These are phyloP conservation scores for Tricholoma sp. DNA, from an alignment of 768 basidiomycete genomes.

Conservation along the genomic window DNA sequence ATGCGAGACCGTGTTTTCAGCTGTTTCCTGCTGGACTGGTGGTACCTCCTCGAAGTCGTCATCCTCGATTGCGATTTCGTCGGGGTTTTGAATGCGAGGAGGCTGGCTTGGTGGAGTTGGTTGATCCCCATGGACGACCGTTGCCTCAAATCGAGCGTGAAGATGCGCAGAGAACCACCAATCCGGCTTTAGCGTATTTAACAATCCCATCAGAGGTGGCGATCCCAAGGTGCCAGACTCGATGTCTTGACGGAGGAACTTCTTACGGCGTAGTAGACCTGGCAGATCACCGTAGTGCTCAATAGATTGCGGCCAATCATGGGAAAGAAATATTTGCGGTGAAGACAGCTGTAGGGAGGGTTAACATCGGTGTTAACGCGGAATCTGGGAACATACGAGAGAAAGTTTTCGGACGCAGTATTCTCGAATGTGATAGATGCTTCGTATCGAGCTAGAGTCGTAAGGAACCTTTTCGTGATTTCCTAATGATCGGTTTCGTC, in stretches of 20 bases:
- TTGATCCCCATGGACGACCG: constrained; percentile 37
- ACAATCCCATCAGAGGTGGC: constrained; percentile 75
- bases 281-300: constrained; percentile 72
- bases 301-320: constrained; percentile 93
- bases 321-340: constrained; percentile 81
- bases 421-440: constrained; percentile 88
- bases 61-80: constrained; percentile 35
- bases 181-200: constrained; percentile 64
- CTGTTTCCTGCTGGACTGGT: background rate
- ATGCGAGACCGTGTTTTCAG: background rate
- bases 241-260: constrained; percentile 72
- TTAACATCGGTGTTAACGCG: constrained; percentile 10
- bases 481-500: constrained; percentile 36
- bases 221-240: constrained; percentile 68
- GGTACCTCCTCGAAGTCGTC: constrained; percentile 27
- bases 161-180: constrained; percentile 96
- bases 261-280: constrained; percentile 66
- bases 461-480: constrained; percentile 84
- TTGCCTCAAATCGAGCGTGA: constrained; percentile 82
- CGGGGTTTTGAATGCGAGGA: constrained; percentile 20
- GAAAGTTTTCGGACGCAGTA: constrained; percentile 78
- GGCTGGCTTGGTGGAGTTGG: background rate
- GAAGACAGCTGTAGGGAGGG: constrained; percentile 42
- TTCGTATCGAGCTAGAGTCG: constrained; percentile 62
- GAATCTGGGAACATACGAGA: constrained; percentile 39